Evolutionary conservation across 441 rosid genomes (phyloP), one percentile per base, ranked within the genome.

Genomic region (Viola pubescens): DNA sequence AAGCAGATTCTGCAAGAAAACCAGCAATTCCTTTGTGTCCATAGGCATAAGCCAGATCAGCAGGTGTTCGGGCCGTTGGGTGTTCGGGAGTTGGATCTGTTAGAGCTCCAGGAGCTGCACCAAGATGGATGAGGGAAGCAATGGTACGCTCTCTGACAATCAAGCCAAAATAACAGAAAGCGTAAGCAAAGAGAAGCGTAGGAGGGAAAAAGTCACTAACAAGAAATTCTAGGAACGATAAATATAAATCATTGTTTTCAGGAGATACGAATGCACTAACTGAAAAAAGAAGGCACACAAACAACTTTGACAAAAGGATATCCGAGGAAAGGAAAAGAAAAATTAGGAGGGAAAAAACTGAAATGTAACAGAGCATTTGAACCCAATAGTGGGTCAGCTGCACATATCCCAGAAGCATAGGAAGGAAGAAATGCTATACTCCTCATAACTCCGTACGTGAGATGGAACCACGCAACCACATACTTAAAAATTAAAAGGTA

Each of bases 1-100:
- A 70, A 64, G 81, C 73, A 71, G 76, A 85, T 66, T 85, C 96
- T 10, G 96, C 94, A 61, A 91, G 98, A 73, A 75, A 91, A 61
- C 89, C 98, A 16, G 95, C 84, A 50, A 86, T 91, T 71, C 96
- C 98, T 81, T 86, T 91, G 80, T 88, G 88, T 50, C 92, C 90
- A 58, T 77, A 83, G 52, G 80, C 76, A 53, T 88, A 85, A 58
- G 98, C 98, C 47, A 91, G 73, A 69, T 91, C 98, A 40, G 98
- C 89, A 56, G 98, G 86, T 58, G 95, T 81, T 74, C 80, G 77
- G 66, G 89, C 87, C n/a, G 75, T 54, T 51, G 90, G 86, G 66
- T 79, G 76, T 72, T 71, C 63, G 45, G 94, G 91, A 37, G 84
- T 80, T 48, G 98, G 98, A 70, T 91, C 91, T 37, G 91, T 87